These are phyloP conservation scores for Lumnitzera littorea DNA, from an alignment of 345 rosid species.

Conservation along the genomic window DNA sequence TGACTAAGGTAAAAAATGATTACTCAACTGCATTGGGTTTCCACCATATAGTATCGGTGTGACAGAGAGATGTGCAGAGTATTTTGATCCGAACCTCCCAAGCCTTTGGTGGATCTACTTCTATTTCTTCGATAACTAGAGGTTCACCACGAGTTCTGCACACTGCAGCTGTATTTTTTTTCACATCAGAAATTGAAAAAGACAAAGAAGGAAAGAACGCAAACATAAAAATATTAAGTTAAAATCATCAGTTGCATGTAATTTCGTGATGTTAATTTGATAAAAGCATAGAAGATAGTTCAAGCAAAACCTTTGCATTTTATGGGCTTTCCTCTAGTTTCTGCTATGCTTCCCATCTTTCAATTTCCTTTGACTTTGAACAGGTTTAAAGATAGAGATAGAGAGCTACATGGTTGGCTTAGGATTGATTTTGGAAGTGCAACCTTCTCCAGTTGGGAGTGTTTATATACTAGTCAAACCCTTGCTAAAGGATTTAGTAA, in stretches of 20 bases:
- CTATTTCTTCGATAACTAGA: slow-evolving; percentile 49
- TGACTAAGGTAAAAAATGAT: background rate
- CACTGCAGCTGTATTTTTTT: slow-evolving; percentile 41
- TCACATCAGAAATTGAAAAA: background rate
- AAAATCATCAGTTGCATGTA: background rate
- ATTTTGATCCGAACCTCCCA: slow-evolving; percentile 66
- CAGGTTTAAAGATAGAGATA: slow-evolving; percentile 12
- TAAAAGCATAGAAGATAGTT: background rate
- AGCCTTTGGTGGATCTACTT: slow-evolving; percentile 65
- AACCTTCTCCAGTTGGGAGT: too few relatives aligned
- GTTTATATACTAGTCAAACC: too few relatives aligned
- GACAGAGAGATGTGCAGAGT: slow-evolving; percentile 68
- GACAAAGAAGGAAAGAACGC: background rate
- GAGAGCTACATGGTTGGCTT: slow-evolving; percentile 97
- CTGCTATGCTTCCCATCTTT: background rate
- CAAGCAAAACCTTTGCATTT: slow-evolving; percentile 44
- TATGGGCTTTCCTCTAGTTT: slow-evolving; percentile 32
- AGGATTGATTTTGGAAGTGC: slow-evolving; percentile 71
- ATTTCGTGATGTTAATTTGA: too few relatives aligned
- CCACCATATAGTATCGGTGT: slow-evolving; percentile 47
- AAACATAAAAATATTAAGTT: background rate
- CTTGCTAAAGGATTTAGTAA: too few relatives aligned
- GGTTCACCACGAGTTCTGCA: slow-evolving; percentile 43
- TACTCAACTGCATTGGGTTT: slow-evolving; percentile 31
- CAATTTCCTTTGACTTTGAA: slow-evolving; percentile 11